Evolutionary conservation across 176 grass and related monocot genomes (phyloP), one percentile per base, ranked within the genome.

Genomic region (Eleusine indica): DNA sequence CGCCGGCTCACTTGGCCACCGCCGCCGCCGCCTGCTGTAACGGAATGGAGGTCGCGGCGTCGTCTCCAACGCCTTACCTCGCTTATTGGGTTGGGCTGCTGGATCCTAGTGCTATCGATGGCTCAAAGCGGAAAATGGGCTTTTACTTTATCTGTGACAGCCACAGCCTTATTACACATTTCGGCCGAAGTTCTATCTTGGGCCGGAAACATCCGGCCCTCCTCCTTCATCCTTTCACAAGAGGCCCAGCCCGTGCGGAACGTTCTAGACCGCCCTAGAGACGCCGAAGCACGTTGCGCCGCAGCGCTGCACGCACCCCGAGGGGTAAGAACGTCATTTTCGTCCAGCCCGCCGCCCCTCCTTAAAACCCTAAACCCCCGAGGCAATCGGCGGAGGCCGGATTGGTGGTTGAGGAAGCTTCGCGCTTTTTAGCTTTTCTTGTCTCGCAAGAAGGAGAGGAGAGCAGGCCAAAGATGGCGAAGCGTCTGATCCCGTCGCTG

Each of bases 401-500:
- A 51, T 6, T 19, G 70, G 47, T 12, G 73, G 9, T 58, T 47
- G 79, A 62, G 28, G 88, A 86, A 61, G 67, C 67, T 79, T 42
- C 70, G 17, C 12, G 81, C 3, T 21, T 35, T 51, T 77, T 77
- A 4, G 61, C 84, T 83, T 90, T 75, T 81, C 74, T 83, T 90
- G 74, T 81, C 68, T 66, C 57, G 54, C 78, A 89, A 86, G 88
- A 78, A 86, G 66, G 43, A 17, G 77, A 43, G 52, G 9, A 44
- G 4, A 38, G 53, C 18, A 73, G 22, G 13, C 62, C 82, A 47
- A 51, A 76, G 64, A 95, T 95, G 95, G 92, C 95, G 71, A 93
- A 76, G 87, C 91, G 95, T 67, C 71, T 98, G 70, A 81, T 93
- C 68, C 95, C 95, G 62, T 90, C 89, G 78, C 80, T 98, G 77